Evolutionary conservation across 2,329 filamentous ascomycete species (phyloP), one percentile per base, ranked within the genome.

Genomic region (Stachybotrys chartarum): DNA sequence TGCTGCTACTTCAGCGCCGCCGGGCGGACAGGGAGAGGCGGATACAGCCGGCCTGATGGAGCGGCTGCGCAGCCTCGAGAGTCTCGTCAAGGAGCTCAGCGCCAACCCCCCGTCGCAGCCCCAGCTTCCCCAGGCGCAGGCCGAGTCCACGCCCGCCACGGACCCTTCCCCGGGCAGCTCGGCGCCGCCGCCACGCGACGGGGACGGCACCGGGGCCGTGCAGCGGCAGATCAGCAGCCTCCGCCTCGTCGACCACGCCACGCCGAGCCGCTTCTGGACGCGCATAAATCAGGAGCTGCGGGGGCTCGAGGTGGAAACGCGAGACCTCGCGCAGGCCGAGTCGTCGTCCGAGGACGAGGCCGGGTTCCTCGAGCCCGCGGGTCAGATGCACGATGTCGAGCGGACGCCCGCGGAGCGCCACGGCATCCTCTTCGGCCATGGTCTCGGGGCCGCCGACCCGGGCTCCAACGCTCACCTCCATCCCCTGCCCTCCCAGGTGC

Each of bases 201-300:
- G 6, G 59, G 58, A 12, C 62, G 63, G 14, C 3, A 56, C 56
- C 6, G 45, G 59, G 1, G 54, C 54, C 2, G 57, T 76, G 8
- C 71, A 75, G 30, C 70, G 70, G 17, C 68, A 74, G 12, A 77
- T 81, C 56, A 78, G 78, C 2, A 69, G 77, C 50, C 60, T 82
- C 45, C 74, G 81, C 3, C 61, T 80, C 2, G 67, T 73, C 31
- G 76, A 71, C 44, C 73, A 74, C 14, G 82, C 82, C 61, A 66
- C 82, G 11, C 76, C 76, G 55, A 80, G 71, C 57, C 75, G 75
- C 14, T 82, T 83, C 60, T 83, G 80, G 79, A 78, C 78, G 3
- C 73, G 74, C 1, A 72, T 83, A n/a, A 78, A 76, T 53, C 78
- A 82, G 50, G 80, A 78, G 75, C 70, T 81, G 8, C 71, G 77